A percentile compares a stretch with the other conserved stretches of the same genome.
These are phyloP conservation scores for Candida pini DNA, from an alignment of 805 yeast genomes.

Conservation along the genomic window DNA sequence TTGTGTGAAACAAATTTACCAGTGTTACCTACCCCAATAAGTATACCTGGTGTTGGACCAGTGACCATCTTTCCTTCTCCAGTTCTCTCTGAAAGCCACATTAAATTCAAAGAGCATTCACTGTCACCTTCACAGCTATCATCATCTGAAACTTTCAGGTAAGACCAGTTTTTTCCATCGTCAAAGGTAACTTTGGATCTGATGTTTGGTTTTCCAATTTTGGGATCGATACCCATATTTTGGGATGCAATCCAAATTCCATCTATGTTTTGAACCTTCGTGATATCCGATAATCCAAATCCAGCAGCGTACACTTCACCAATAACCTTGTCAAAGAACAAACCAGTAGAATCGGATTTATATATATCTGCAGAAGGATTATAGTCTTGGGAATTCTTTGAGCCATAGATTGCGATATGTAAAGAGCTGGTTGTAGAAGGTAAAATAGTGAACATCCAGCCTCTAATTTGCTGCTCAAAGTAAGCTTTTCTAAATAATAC, in stretches of 20 bases:
- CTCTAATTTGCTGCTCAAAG: conserved; percentile 31
- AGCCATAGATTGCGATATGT: conserved; percentile 34
- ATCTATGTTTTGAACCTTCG: conserved; percentile 46
- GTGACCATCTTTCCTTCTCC: conserved; percentile 40
- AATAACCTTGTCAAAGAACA: conserved; percentile 40
- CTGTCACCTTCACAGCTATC: conserved; percentile 36
- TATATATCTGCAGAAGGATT: conserved; percentile 32
- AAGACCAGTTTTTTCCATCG: conserved; percentile 50
- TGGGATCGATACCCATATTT: conserved; percentile 15
- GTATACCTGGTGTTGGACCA: conserved; percentile 52
- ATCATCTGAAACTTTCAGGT: conserved; percentile 41
- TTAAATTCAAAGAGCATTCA: conserved; percentile 44
- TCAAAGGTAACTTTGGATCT: conserved; percentile 41
- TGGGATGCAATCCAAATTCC: conserved; percentile 53
- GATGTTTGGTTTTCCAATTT: conserved; percentile 22
- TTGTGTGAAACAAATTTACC: conserved; percentile 47
- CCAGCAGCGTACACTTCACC: conserved; percentile 33
- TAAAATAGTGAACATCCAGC: conserved; percentile 34
- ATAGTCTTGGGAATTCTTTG: conserved; percentile 11
- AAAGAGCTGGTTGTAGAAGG: conserved; percentile 37
- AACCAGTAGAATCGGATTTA: conserved; percentile 55
- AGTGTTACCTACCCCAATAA: conserved; percentile 73
- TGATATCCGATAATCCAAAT: conserved; percentile 35
- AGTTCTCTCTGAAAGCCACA: conserved; percentile 28
- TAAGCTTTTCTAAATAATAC: conserved; percentile 33